Evolutionary conservation across 2,329 filamentous ascomycete species (phyloP).

Genomic region (Epicoccum nigrum): DNA sequence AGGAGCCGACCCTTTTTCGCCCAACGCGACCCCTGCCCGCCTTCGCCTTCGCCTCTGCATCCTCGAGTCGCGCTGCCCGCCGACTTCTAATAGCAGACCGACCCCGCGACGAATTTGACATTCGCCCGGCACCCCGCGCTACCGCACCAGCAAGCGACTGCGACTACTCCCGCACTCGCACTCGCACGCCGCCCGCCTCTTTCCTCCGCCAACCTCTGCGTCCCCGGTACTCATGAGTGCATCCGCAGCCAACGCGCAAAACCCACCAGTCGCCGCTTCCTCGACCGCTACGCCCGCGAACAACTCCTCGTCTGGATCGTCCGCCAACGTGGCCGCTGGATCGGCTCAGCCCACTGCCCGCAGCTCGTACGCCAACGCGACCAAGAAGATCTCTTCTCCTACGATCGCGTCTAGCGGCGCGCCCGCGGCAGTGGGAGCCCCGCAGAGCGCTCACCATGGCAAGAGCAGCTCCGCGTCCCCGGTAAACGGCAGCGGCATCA

Average conservation of each 20-base stretch:
- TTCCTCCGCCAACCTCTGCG: conserved; percentile 19
- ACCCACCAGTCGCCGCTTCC: conserved; percentile 56
- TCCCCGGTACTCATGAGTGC: conserved; percentile 64
- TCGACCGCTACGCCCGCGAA: conserved; percentile 55
- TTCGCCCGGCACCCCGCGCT: conserved; percentile 31
- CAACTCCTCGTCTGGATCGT: conserved; percentile 57
- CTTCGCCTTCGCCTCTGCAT: conserved; percentile 38
- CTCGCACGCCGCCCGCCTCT: conserved; percentile 17
- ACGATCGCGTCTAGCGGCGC: conserved; percentile 58
- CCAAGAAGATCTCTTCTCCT: conserved; percentile 60
- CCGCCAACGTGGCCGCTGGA: conserved; percentile 58
- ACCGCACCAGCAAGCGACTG: neutral
- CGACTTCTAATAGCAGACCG: conserved; percentile 33
- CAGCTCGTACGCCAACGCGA: conserved; percentile 66
- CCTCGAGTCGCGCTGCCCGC: conserved; percentile 33
- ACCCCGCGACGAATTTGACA: conserved; percentile 39
- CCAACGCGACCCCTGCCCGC: conserved; percentile 27
- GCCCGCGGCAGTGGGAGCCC: conserved; percentile 60
- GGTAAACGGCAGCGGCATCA: conserved; percentile 80
- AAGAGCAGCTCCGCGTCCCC: conserved; percentile 64
- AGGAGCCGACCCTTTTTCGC: conserved; percentile 36
- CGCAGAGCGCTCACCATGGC: conserved; percentile 58
- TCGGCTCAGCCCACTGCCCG: conserved; percentile 62
- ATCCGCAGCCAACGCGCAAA: conserved; percentile 60
- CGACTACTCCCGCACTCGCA: conserved; percentile 15